Evolutionary conservation across 2,329 filamentous ascomycete species (phyloP).

Genomic region (Sporothrix inflata): DNA sequence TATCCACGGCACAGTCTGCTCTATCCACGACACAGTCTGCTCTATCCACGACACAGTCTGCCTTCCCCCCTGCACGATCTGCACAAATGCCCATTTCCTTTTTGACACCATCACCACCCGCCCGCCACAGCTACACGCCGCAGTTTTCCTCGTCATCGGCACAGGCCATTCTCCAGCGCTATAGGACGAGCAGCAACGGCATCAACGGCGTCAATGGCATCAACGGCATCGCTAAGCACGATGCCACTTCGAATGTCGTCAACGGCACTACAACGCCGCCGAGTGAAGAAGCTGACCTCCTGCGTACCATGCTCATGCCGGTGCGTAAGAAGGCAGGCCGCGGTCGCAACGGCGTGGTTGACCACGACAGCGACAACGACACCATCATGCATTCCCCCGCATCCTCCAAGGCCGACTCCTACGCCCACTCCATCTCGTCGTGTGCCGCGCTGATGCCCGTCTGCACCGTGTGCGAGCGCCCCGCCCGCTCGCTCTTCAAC

Average conservation of each 20-base stretch:
- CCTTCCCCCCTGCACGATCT: not conserved
- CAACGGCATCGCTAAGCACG: not conserved
- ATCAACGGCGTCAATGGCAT: not conserved
- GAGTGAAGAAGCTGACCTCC: not conserved
- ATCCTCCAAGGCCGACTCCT: not conserved
- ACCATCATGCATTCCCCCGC: not conserved
- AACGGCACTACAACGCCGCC: not conserved
- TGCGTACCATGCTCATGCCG: conserved; percentile 15
- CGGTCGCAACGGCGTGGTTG: not conserved
- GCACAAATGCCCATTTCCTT: not conserved
- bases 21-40: no score
- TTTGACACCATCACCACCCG: not conserved
- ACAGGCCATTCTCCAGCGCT: not conserved
- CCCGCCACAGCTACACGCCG: not conserved
- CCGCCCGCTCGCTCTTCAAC: conserved; percentile 51
- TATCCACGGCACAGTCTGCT: no score
- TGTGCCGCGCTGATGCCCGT: not conserved
- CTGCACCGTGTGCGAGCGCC: not conserved
- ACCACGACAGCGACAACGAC: not conserved
- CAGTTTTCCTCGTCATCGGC: not conserved
- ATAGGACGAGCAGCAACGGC: not conserved
- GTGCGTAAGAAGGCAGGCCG: not conserved
- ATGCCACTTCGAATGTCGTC: not conserved
- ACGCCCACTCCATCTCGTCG: not conserved
- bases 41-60: no score